A percentile compares a stretch with the other conserved stretches of the same genome.
phyloP scores from a whole-genome alignment of 345 rosid genomes.

The Durio zibethinus region DNA sequence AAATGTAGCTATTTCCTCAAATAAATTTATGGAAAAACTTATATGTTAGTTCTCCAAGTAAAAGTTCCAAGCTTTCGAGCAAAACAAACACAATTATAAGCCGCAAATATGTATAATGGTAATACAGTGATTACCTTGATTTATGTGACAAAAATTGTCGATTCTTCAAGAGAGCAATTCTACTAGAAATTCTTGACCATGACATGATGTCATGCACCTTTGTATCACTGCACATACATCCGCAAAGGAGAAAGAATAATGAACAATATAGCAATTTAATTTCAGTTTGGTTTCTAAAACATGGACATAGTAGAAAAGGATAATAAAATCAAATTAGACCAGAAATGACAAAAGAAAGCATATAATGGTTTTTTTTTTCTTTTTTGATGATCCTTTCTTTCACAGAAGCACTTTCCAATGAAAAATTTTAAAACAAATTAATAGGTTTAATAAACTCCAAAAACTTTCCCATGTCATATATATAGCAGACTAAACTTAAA shows the following conservation, averaged over 20 bases:
- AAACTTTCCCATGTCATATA: not conserved
- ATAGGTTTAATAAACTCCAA: not conserved
- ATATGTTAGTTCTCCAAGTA: not conserved
- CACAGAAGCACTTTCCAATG: not conserved
- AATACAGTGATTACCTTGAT: slow-evolving; percentile 24
- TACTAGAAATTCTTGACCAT: slow-evolving; percentile 26
- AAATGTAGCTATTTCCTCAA: not conserved
- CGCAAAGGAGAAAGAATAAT: not conserved
- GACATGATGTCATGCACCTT: slow-evolving; percentile 21
- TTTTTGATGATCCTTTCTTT: not conserved
- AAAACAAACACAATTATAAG: not conserved
- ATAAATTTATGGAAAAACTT: not conserved
- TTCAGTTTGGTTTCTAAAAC: not conserved
- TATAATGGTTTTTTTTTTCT: not conserved
- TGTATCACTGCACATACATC: not conserved
- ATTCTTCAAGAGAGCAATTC: slow-evolving; percentile 9
- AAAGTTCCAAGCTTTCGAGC: not conserved
- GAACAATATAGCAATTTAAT: not conserved
- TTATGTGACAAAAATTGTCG: slow-evolving; percentile 4
- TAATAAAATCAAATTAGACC: not conserved
- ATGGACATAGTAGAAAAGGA: not conserved
- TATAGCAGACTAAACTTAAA: not conserved
- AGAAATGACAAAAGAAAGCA: not conserved
- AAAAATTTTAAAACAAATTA: not conserved
- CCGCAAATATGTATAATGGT: not conserved